These are phyloP conservation scores for Ogataea hybrid DNA, from an alignment of 1,139 yeast species.

Conservation along the genomic window DNA sequence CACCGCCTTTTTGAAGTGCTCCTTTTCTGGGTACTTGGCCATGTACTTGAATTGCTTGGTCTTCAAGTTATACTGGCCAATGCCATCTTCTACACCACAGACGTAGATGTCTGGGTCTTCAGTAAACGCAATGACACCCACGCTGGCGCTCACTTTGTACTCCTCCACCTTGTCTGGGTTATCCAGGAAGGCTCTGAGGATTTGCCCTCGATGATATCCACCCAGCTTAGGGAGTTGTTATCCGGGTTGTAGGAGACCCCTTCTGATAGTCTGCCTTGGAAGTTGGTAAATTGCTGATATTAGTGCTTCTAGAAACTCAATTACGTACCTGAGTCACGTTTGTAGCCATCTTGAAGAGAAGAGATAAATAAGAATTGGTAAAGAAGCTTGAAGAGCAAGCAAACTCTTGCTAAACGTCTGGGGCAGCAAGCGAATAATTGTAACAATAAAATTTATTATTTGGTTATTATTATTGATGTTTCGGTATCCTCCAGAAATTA, in stretches of 20 bases:
- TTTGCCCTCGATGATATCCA: conserved; percentile 62
- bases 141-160: conserved; percentile 36
- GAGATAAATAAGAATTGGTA: background rate
- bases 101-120: conserved; percentile 39
- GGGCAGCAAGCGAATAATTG: background rate
- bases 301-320: background rate
- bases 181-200: conserved; percentile 45
- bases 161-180: conserved; percentile 29
- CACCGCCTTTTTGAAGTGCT: conserved; percentile 24
- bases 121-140: conserved; percentile 68
- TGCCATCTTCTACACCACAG: conserved; percentile 58
- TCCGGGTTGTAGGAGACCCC: conserved; percentile 63
- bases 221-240: conserved; percentile 63
- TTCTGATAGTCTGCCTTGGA: conserved; percentile 56
- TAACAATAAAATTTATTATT: background rate
- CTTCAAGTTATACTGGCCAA: conserved; percentile 48
- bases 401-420: background rate
- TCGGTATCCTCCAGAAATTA: conserved; percentile 32
- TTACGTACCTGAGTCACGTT: conserved; percentile 11
- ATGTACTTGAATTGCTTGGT: conserved; percentile 44
- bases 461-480: conserved; percentile 21
- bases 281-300: conserved; percentile 38
- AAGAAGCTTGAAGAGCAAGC: background rate
- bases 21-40: conserved; percentile 42
- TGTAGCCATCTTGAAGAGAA: background rate